Percentiles rank a stretch among this genome's conserved stretches.
Conservation (phyloP, 2,329 filamentous ascomycete genomes). For the Pyricularia grisea region DNA sequence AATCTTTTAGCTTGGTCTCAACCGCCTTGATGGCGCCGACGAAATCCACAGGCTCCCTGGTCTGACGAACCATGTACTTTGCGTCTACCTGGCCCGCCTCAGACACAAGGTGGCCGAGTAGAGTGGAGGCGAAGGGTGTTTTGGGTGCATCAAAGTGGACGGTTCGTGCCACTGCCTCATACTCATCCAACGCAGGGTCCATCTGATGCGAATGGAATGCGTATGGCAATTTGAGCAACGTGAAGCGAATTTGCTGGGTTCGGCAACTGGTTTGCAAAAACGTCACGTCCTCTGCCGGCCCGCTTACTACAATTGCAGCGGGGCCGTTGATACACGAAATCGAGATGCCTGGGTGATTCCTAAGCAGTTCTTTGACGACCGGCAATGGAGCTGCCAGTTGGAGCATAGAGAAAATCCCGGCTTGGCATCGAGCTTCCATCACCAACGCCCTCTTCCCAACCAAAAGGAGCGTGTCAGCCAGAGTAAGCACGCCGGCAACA, state of each 20-base stretch:
- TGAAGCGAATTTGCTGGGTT: slow-evolving; percentile 18
- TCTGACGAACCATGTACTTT: not conserved
- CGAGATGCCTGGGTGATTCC: slow-evolving; percentile 9
- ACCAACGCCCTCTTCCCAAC: slow-evolving; percentile 50
- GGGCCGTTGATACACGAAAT: slow-evolving; percentile 56
- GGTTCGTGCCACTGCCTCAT: not conserved
- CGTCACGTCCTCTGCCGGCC: slow-evolving; percentile 29
- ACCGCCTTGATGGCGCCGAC: not conserved
- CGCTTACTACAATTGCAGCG: slow-evolving; percentile 51
- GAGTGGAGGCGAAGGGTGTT: not conserved
- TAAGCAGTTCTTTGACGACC: not conserved
- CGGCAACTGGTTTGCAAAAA: slow-evolving; percentile 4
- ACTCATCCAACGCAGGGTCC: slow-evolving; percentile 24
- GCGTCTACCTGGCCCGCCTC: not conserved
- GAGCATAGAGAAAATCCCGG: slow-evolving; percentile 23
- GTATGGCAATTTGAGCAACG: slow-evolving; percentile 20
- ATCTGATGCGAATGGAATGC: slow-evolving; percentile 28
- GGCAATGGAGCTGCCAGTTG: not conserved
- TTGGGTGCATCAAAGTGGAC: not conserved
- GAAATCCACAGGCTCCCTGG: not conserved
- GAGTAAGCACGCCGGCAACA: slow-evolving; percentile 53
- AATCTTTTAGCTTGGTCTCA: not conserved
- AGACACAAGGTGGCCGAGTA: not conserved
- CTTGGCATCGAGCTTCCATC: slow-evolving; percentile 42
- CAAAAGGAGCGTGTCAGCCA: slow-evolving; percentile 50